Evolutionary conservation across 345 rosid genomes (phyloP), one percentile per base, ranked within the genome.

Genomic region (Toxicodendron radicans): DNA sequence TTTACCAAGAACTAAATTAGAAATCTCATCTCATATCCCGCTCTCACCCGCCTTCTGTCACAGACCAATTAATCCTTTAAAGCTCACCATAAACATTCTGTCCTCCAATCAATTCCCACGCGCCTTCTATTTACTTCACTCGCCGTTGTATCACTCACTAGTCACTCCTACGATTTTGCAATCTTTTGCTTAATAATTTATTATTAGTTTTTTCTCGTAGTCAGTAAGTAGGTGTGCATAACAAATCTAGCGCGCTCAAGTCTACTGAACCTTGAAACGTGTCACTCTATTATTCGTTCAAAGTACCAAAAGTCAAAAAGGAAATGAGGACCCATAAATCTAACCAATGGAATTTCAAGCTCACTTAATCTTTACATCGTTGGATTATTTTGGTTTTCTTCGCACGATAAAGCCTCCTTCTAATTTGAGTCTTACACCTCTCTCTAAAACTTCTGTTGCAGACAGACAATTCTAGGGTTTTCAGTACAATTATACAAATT

Each of bases 401-500:
- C 72, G 24, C 70, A 73, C 74, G n/a, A 9, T 71, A 60, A 70
- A 77, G 68, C 58, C 49, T 76, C 68, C 30, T 75, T 61, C 73
- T 70, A 58, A 10, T 75, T 70, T 72, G 5, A 48, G 32, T 64
- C 4, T 43, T 20, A 17, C 80, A 61, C 46, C 23, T 62, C 73
- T 83, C 79, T 27, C 58, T 33, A 72, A 54, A 69, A 46, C 46
- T 71, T 68, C 33, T 23, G 65, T 66, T 75, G 65, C 83, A 67
- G 72, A 45, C 58, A 23, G 64, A 64, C 58, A 73, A 74, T 84
- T 73, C 81, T 78, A 70, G 83, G 83, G 89, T 84, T 88, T 83
- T 74, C 79, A 7, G 6, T 7, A 38, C 1, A 38, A 38, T 38
- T 38, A 38, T 38, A 38, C 43, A 38, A 38, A 5, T 38, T 38